These are phyloP conservation scores for Phytophthora syringae DNA, from an alignment of 352 stramenopile genomes.

Conservation along the genomic window DNA sequence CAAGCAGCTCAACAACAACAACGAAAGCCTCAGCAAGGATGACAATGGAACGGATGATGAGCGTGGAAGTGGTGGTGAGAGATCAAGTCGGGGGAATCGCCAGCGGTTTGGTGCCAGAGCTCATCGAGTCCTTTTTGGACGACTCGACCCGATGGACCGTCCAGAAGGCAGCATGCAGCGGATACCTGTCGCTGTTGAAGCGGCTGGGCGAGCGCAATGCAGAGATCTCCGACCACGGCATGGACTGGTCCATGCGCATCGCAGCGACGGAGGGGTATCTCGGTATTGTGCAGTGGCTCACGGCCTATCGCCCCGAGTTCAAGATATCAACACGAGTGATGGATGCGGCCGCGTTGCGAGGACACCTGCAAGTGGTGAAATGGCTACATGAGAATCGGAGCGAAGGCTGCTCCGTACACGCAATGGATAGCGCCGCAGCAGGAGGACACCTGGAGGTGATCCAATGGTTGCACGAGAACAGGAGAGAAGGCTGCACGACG, in stretches of 20 bases:
- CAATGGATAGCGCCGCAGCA: slow-evolving; percentile 68
- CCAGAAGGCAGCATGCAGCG: slow-evolving; percentile 56
- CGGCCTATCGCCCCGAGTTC: slow-evolving; percentile 34
- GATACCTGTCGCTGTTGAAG: slow-evolving; percentile 53
- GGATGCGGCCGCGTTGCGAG: slow-evolving; percentile 73
- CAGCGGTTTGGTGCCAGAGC: slow-evolving; percentile 41
- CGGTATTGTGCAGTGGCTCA: slow-evolving; percentile 47
- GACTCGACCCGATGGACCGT: slow-evolving; percentile 63
- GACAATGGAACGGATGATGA: slow-evolving; percentile 43
- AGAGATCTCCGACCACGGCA: slow-evolving; percentile 48
- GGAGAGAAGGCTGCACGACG: slow-evolving; percentile 62
- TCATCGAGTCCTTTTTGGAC: slow-evolving; percentile 62
- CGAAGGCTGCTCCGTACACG: slow-evolving; percentile 62
- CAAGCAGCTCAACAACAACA: slow-evolving; percentile 10
- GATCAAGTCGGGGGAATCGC: slow-evolving; percentile 36
- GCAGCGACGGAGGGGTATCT: slow-evolving; percentile 51
- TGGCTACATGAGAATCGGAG: slow-evolving; percentile 62
- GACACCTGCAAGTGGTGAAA: slow-evolving; percentile 57
- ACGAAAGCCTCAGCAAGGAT: slow-evolving; percentile 17
- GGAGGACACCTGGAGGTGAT: slow-evolving; percentile 64
- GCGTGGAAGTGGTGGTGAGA: slow-evolving; percentile 49
- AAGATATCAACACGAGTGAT: slow-evolving; percentile 55
- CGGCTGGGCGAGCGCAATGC: slow-evolving; percentile 44
- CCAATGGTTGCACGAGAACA: slow-evolving; percentile 59
- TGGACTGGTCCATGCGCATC: slow-evolving; percentile 67